Evolutionary conservation across 1,284 basidiomycete genomes (phyloP), one percentile per base, ranked within the genome.

Genomic region (Apiotrichum laibachii): DNA sequence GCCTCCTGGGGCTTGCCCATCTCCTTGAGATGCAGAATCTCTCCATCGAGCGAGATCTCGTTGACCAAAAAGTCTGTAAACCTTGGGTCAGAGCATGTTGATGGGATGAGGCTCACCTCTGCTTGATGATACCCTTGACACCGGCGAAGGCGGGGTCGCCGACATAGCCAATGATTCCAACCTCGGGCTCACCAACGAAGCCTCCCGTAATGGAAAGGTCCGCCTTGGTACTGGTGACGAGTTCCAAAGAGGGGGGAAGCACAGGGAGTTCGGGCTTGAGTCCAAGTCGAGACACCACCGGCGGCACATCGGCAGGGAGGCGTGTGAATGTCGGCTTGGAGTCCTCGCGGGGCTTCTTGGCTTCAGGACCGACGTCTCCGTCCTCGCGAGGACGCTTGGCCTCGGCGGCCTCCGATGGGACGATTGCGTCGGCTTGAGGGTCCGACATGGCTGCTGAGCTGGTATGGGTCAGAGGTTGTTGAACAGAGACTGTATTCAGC

Each of bases 51-150:
- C 66, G 90, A 86, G 46, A 97, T 87, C 78, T 97, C 93, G 71
- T 85, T 88, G 31, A 97, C 93, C 64, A 96, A 72, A 73, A 97
- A 97, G 78, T 97, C 93, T 42, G 92, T 93, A 75, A 96, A 96
- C 68, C 93, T 95, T 7, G 16, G 22, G 45, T 50, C 40, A 44
- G 50, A 13, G 15, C 31, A 18, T 21, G 4, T 16, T 7, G 18
- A 15, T 22, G 8, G 12, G 33, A 19, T 40, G 19, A 50, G 7
- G 66, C 82, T 61, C 62, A 92, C 92, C 92, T 83, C 79, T 96
- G 92, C 78, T 97, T 97, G 76, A 97, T 95, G 70, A 96, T 93
- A 10, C 90, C 93, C 51, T 87, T 82, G 63, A 96, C 64, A 13
- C 71, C 87, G 65, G 84, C 83, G 6, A 86, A 82, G n/a, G 87